Percentiles rank a stretch among this genome's conserved stretches.
Conservation (phyloP, 768 basidiomycete genomes). For the Sporobolomyces phaffii region DNA sequence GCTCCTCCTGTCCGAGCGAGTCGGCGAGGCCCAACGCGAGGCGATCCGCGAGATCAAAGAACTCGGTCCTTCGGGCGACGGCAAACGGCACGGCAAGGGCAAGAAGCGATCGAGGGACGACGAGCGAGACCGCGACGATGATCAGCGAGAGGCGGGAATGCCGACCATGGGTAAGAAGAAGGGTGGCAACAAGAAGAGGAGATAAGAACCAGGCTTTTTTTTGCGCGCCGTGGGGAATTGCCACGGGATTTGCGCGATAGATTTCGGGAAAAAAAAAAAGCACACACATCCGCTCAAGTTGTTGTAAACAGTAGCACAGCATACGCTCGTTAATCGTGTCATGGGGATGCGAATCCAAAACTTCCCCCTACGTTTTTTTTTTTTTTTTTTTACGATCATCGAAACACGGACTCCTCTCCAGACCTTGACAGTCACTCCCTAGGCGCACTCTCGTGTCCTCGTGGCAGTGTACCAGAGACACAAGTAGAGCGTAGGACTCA, state of each 20-base stretch:
- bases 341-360: too few species aligned
- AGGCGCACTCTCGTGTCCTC: too few species aligned
- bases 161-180: slow-evolving; percentile 19
- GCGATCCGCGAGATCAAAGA: slow-evolving; percentile 80
- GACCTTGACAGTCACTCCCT: too few species aligned
- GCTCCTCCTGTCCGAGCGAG: slow-evolving; percentile 75
- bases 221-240: too few species aligned
- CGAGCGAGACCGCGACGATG: slow-evolving; percentile 85
- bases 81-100: slow-evolving; percentile 53
- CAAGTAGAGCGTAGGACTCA: not conserved
- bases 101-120: slow-evolving; percentile 54
- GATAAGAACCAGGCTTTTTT: not conserved
- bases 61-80: slow-evolving; percentile 54
- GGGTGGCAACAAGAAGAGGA: slow-evolving; percentile 8
- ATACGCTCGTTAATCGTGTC: too few species aligned
- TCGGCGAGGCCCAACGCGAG: slow-evolving; percentile 67
- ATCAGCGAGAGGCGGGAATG: slow-evolving; percentile 83
- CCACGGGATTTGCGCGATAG: too few species aligned
- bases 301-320: slow-evolving; percentile 11
- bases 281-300: too few species aligned
- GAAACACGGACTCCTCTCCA: too few species aligned
- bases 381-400: too few species aligned
- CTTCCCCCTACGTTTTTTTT: too few species aligned
- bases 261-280: not conserved
- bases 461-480: not conserved